A percentile compares a stretch with the other conserved stretches of the same genome.
These are phyloP conservation scores for Eutypa lata DNA, from an alignment of 2,329 filamentous ascomycete genomes.

Conservation along the genomic window DNA sequence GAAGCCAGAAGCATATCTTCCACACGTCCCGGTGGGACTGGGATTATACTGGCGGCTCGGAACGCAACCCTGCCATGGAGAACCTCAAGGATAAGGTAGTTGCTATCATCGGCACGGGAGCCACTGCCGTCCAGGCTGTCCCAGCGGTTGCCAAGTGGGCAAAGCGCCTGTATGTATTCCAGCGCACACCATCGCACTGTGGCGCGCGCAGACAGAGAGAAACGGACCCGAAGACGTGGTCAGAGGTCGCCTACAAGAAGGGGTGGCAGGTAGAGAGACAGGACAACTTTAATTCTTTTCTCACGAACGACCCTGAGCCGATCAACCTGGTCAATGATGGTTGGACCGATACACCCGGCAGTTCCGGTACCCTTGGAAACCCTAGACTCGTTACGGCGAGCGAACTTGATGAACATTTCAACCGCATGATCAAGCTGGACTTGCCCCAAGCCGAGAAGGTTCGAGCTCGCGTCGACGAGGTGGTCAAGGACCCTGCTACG, in stretches of 20 bases:
- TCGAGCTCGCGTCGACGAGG: conserved; percentile 32
- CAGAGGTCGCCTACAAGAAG: neutral
- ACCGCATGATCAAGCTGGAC: too few relatives aligned
- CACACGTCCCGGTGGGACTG: neutral
- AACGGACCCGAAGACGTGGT: neutral
- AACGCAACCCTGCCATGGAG: conserved; percentile 14
- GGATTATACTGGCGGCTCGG: neutral
- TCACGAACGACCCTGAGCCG: too few relatives aligned
- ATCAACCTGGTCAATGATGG: conserved; percentile 37
- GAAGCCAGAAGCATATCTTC: neutral
- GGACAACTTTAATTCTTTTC: conserved; percentile 35
- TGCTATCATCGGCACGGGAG: conserved; percentile 24
- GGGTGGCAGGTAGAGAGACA: conserved; percentile 36
- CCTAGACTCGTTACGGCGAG: conserved; percentile 19
- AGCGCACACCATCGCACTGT: conserved; percentile 34
- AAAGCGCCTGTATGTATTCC: conserved; percentile 36
- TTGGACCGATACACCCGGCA: conserved; percentile 30
- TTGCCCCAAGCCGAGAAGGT: too few relatives aligned
- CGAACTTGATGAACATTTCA: conserved; percentile 9
- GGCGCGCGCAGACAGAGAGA: conserved; percentile 23
- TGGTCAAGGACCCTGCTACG: conserved; percentile 40
- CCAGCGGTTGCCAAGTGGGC: conserved; percentile 27
- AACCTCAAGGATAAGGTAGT: conserved; percentile 30
- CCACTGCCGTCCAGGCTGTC: conserved; percentile 22
- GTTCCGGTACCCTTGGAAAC: conserved; percentile 21